Percentiles rank a stretch among this genome's conserved stretches.
Conservation (phyloP, 352 stramenopile species). For the Globisporangium echinulatum region DNA sequence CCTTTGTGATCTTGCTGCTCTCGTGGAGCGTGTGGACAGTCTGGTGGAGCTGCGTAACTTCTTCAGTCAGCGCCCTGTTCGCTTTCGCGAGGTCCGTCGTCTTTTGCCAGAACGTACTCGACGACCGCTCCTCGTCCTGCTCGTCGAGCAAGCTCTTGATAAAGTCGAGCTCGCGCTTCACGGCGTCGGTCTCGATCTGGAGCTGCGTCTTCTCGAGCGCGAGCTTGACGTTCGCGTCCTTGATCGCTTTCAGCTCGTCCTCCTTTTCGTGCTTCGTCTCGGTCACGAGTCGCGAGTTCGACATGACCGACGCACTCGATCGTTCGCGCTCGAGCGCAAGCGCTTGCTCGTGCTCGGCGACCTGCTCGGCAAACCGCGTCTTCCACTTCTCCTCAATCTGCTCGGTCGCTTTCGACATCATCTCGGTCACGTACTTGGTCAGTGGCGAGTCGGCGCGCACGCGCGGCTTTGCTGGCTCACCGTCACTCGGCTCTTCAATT, state of each 20-base stretch:
- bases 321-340: conserved; percentile 59
- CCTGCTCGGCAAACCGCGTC: conserved; percentile 56
- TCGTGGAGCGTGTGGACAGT: conserved; percentile 63
- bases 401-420: conserved; percentile 69
- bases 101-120: conserved; percentile 83
- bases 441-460: conserved; percentile 44
- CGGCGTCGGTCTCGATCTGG: conserved; percentile 60
- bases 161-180: conserved; percentile 61
- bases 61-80: conserved; percentile 68
- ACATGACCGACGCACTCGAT: conserved; percentile 54
- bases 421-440: conserved; percentile 65
- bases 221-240: conserved; percentile 55
- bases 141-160: conserved; percentile 65
- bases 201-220: conserved; percentile 63
- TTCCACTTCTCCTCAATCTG: conserved; percentile 84
- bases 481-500: conserved; percentile 8
- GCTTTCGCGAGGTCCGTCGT: conserved; percentile 79
- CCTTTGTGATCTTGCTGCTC: conserved; percentile 50
- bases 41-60: conserved; percentile 57
- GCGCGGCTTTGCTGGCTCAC: conserved; percentile 7
- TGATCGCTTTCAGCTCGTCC: conserved; percentile 64
- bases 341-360: conserved; percentile 60
- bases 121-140: conserved; percentile 65
- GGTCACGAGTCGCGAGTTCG: conserved; percentile 57
- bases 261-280: conserved; percentile 74